Evolutionary conservation across 345 rosid genomes (phyloP).

Genomic region (Eucalyptus cloeziana): DNA sequence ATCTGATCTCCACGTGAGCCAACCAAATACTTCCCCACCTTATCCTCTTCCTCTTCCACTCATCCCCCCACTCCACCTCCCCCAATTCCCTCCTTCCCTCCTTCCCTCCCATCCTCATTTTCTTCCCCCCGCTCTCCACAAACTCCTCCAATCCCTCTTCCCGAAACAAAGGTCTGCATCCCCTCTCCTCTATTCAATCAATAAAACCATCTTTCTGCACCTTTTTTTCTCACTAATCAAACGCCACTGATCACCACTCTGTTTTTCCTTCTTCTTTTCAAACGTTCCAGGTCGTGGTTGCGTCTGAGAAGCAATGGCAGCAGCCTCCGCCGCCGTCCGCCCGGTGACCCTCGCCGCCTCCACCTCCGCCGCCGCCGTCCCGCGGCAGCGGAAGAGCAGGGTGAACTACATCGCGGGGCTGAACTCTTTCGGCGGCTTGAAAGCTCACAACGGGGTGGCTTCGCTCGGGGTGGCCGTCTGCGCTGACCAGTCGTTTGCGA

Average conservation of each 20-base stretch:
- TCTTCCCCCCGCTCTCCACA: not conserved
- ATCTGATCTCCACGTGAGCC: not conserved
- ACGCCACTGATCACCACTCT: not conserved
- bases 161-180: not conserved
- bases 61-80: not conserved
- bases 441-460: conserved; percentile 24
- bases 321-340: conserved; percentile 6
- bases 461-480: conserved; percentile 18
- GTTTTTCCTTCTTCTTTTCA: not conserved
- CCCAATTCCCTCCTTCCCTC: not conserved
- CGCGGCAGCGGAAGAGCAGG: not conserved
- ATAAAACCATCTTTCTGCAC: not conserved
- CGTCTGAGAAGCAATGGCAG: conserved; percentile 3
- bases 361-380: not conserved
- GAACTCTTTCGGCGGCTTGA: conserved; percentile 34
- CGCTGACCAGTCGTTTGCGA: conserved; percentile 25
- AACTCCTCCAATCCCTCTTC: not conserved
- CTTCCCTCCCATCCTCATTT: not conserved
- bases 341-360: not conserved
- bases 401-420: conserved; percentile 23
- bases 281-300: not conserved
- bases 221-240: not conserved
- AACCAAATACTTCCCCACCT: not conserved
- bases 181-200: not conserved
- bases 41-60: not conserved